A percentile compares a stretch with the other conserved stretches of the same genome.
Evolutionary conservation across 2,329 filamentous ascomycete species (phyloP).

Genomic region (Bipolaris cookei): DNA sequence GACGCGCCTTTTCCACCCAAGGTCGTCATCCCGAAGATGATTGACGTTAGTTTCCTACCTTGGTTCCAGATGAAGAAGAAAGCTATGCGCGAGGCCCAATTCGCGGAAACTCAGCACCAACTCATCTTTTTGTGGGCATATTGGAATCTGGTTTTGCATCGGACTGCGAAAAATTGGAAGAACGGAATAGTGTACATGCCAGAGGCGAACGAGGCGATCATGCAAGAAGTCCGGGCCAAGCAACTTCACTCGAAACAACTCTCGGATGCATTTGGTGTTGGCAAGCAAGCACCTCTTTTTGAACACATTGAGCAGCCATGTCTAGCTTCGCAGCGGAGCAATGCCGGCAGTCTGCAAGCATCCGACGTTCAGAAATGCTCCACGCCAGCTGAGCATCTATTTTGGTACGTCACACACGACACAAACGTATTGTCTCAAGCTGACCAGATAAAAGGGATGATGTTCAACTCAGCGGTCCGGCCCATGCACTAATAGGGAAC

Average conservation of each 20-base stretch:
- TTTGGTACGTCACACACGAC: slow-evolving; percentile 39
- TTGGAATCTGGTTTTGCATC: slow-evolving; percentile 46
- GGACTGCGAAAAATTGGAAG: slow-evolving; percentile 38
- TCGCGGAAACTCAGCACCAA: slow-evolving; percentile 44
- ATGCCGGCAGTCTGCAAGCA: slow-evolving; percentile 32
- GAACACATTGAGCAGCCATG: slow-evolving; percentile 45
- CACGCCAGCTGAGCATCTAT: slow-evolving; percentile 42
- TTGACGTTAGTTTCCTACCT: slow-evolving; percentile 48
- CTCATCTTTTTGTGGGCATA: slow-evolving; percentile 43
- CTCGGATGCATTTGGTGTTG: slow-evolving; percentile 41
- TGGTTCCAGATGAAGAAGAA: slow-evolving; percentile 37
- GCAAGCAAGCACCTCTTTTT: slow-evolving; percentile 43
- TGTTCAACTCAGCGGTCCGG: slow-evolving; percentile 43
- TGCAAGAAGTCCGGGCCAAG: slow-evolving; percentile 43
- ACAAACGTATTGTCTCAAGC: slow-evolving; percentile 44
- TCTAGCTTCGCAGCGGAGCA: slow-evolving; percentile 27
- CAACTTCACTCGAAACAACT: slow-evolving; percentile 43
- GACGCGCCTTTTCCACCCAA: slow-evolving; percentile 32
- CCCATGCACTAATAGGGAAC: slow-evolving; percentile 46
- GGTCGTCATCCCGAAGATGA: slow-evolving; percentile 41
- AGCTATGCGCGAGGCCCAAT: slow-evolving; percentile 25
- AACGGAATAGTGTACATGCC: slow-evolving; percentile 43
- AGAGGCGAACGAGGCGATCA: slow-evolving; percentile 41
- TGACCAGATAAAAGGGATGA: slow-evolving; percentile 44
- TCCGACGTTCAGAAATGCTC: slow-evolving; percentile 39